Evolutionary conservation across 2,329 filamentous ascomycete genomes (phyloP), one percentile per base, ranked within the genome.

Genomic region (Fusarium sp.): DNA sequence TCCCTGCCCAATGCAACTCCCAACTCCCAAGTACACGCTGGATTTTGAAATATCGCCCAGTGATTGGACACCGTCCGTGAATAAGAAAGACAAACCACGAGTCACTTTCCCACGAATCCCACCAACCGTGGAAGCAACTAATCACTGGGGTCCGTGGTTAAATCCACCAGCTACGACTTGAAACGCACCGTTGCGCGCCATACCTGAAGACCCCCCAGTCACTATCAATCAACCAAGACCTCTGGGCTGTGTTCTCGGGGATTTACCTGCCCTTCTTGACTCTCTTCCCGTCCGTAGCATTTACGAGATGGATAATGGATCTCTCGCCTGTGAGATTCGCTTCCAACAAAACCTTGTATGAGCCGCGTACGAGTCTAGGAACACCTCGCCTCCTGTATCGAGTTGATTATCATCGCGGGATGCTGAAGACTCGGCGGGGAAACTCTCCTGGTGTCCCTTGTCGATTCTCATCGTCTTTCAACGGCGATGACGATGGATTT

Each of bases 161-260:
- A 47, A 56, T 60, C 55, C 69, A 63, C 62, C 56, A 67, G 61
- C 43, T 49, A 56, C 25, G 24, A 41, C 51, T 27, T 73, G 70
- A 73, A 73, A 73, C 70, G 48, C 70, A 62, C 70, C 68, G 72
- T 73, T 57, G 58, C 60, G 57, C 64, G 52, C 60, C 65, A 62
- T 44, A 57, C 70, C 62, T 67, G 40, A 71, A n/a, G n/a, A n/a
- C n/a, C 25, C 58, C 55, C 49, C 34, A 47, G 58, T 58, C 60
- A 44, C 58, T 57, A 56, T 30, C 29, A n/a, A 56, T 30, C 29
- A n/a, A 25, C 38, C 38, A 47, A 45, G 25, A 25, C 40, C 55
- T 27, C 45, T 30, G 58, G 55, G 48, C 32, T 64, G 24, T 25
- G 20, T 38, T 48, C 27, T 48, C 56, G 25, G 38, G 38, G 13